Conservation (phyloP, 768 basidiomycete species). For the Chiua virens region DNA sequence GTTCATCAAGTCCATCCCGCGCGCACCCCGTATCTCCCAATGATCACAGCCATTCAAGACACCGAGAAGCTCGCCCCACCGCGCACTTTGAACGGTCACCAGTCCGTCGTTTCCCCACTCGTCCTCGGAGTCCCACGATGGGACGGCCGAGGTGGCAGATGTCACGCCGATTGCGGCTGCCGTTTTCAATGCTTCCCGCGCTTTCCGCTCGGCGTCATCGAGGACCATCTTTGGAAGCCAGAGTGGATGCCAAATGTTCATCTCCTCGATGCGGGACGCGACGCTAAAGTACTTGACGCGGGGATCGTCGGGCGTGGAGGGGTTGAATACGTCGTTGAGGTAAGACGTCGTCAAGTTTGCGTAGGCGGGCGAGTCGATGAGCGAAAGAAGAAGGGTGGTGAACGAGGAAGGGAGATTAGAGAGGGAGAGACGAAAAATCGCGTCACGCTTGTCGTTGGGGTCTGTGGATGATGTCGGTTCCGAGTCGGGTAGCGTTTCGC, state of each 20-base stretch:
- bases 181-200: slow-evolving; percentile 46
- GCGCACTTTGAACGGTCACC: slow-evolving; percentile 87
- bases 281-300: slow-evolving; percentile 91
- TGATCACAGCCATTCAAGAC: slow-evolving; percentile 90
- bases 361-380: slow-evolving; percentile 96
- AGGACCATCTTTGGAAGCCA: slow-evolving; percentile 96
- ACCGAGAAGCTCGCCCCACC: slow-evolving; percentile 96
- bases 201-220: slow-evolving; percentile 75
- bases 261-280: slow-evolving; percentile 67
- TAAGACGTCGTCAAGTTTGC: slow-evolving; percentile 87
- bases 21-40: slow-evolving; percentile 91
- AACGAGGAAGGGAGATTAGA: slow-evolving; percentile 77
- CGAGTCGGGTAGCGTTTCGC: background rate
- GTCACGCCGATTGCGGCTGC: background rate
- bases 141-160: slow-evolving; percentile 19
- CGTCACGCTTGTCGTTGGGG: slow-evolving; percentile 27
- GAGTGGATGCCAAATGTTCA: slow-evolving; percentile 88
- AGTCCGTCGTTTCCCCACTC: slow-evolving; percentile 90
- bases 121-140: slow-evolving; percentile 50
- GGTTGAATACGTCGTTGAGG: slow-evolving; percentile 81
- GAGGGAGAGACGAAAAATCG: slow-evolving; percentile 48
- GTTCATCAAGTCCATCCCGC: slow-evolving; percentile 64
- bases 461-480: slow-evolving; percentile 1
- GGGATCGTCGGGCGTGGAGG: slow-evolving; percentile 71
- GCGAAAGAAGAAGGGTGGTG: slow-evolving; percentile 80